These are phyloP conservation scores for Collybia mongolica DNA, from an alignment of 768 basidiomycete species.

Conservation along the genomic window DNA sequence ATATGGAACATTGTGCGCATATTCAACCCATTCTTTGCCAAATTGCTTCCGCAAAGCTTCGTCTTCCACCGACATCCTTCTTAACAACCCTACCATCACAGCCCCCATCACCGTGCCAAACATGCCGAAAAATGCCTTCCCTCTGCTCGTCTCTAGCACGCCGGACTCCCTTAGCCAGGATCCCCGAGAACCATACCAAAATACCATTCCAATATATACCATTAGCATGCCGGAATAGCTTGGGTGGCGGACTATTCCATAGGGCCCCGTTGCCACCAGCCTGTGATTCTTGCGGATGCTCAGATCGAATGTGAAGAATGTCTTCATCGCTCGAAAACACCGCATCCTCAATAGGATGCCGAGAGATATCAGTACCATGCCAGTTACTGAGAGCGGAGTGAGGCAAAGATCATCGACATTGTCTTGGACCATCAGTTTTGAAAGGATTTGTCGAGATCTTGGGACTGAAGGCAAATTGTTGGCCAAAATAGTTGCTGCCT, in stretches of 20 bases:
- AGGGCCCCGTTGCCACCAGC: conserved; percentile 29
- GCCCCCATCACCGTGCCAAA: conserved; percentile 11
- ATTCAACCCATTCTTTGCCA: conserved; percentile 29
- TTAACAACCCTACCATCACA: conserved; percentile 11
- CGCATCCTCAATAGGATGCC: conserved; percentile 31
- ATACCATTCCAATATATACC: conserved; percentile 24
- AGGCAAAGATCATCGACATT: background rate
- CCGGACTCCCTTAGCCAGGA: conserved; percentile 29
- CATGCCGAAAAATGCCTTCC: conserved; percentile 8
- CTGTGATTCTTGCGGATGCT: conserved; percentile 21
- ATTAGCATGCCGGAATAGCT: conserved; percentile 27
- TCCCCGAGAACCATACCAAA: conserved; percentile 26
- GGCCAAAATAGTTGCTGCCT: conserved; percentile 35
- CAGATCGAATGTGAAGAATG: conserved; percentile 39
- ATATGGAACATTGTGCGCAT: conserved; percentile 24
- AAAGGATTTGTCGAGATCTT: conserved; percentile 8
- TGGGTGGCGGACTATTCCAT: conserved; percentile 31
- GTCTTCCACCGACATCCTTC: conserved; percentile 25
- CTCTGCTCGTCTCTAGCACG: conserved; percentile 23
- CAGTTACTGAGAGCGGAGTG: conserved; percentile 12
- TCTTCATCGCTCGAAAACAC: conserved; percentile 35
- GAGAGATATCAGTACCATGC: conserved; percentile 19
- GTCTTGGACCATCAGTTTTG: background rate
- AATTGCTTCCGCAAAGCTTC: conserved; percentile 22
- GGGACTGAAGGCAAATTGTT: conserved; percentile 18